Conservation (phyloP, 306 rosid species). For the Malus sieversii region DNA sequence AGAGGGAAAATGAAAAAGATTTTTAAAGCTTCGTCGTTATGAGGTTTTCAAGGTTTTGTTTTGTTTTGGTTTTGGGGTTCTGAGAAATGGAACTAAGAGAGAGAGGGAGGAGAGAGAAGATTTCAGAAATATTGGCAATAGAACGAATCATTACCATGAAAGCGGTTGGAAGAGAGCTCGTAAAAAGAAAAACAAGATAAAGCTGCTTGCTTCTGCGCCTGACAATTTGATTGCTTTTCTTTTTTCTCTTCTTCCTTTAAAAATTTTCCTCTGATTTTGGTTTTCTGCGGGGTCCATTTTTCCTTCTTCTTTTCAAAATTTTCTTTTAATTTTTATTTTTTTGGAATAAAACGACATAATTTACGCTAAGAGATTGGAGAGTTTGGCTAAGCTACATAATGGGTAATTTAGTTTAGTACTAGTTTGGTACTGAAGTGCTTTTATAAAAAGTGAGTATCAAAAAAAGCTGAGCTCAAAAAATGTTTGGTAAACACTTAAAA, state of each 20-base stretch:
- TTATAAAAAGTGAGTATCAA: too few species aligned
- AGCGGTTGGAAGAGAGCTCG: slow-evolving; percentile 56
- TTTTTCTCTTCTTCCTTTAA: too few species aligned
- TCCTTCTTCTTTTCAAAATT: too few species aligned
- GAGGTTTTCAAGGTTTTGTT: slow-evolving; percentile 19
- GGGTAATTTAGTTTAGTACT: too few species aligned
- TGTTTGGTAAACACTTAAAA: too few species aligned
- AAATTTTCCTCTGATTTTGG: neutral
- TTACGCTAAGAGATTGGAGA: too few species aligned
- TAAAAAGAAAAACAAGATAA: slow-evolving; percentile 40
- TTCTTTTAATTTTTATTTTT: too few species aligned
- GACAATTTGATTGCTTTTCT: slow-evolving; percentile 5
- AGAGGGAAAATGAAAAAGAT: slow-evolving; percentile 20
- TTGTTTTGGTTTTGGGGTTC: slow-evolving; percentile 6
- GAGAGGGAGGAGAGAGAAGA: neutral
- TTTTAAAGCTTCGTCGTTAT: neutral
- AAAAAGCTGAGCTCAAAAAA: too few species aligned
- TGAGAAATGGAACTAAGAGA: slow-evolving; percentile 8
- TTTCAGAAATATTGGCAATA: slow-evolving; percentile 8
- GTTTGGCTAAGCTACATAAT: too few species aligned
- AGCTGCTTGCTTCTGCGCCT: slow-evolving; percentile 43
- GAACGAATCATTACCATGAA: slow-evolving; percentile 53
- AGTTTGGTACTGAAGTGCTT: too few species aligned
- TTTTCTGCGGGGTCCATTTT: neutral
- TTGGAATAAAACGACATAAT: too few species aligned